Conservation (phyloP, 371 early-diverging fungal genomes). For the Apophysomyces trapeziformis region DNA sequence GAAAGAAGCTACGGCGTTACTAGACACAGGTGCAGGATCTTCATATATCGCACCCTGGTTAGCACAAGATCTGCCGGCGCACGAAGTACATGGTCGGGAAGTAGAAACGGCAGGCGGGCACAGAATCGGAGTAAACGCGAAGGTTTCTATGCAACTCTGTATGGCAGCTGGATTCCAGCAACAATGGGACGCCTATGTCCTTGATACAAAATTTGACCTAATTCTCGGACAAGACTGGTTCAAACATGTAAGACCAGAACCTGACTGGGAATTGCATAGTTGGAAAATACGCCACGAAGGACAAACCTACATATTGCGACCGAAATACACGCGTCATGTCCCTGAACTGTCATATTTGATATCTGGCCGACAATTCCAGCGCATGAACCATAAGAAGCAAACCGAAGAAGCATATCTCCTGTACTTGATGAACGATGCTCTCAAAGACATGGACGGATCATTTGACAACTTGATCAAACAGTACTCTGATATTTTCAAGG, state of each 20-base stretch:
- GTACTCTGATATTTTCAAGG: no score
- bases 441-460: no score
- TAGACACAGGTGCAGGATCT: background rate
- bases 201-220: constrained; percentile 12
- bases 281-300: no score
- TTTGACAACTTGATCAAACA: no score
- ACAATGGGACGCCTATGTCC: constrained; percentile 2
- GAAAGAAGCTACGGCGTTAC: background rate
- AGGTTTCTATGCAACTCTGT: background rate
- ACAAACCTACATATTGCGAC: no score
- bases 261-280: background rate
- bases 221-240: constrained; percentile 14
- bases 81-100: background rate
- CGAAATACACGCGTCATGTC: no score
- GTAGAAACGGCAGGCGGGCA: background rate
- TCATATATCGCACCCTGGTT: background rate
- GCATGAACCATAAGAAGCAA: no score
- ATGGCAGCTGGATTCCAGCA: background rate
- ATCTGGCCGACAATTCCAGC: no score
- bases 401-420: no score
- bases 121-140: background rate
- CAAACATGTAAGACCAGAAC: background rate
- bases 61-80: background rate
- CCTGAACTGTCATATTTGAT: no score
- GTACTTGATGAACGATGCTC: no score